Percentiles rank a stretch among this genome's conserved stretches.
Evolutionary conservation across 1,284 basidiomycete genomes (phyloP).

Genomic region (Macrocystidia cucumis): DNA sequence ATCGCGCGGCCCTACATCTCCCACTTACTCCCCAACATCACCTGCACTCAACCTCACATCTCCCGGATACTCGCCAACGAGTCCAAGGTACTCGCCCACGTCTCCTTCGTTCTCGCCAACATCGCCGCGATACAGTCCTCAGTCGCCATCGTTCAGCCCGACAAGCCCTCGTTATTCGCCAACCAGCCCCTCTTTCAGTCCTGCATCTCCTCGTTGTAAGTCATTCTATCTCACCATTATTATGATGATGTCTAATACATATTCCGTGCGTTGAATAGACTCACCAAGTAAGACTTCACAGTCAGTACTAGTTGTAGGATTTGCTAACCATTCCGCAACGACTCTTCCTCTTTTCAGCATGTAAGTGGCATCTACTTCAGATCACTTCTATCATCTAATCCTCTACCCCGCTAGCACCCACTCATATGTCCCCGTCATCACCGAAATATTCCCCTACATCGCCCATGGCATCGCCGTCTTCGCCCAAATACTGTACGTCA

Average conservation of each 20-base stretch:
- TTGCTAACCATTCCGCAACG: conserved; percentile 14
- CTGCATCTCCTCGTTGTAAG: conserved; percentile 79
- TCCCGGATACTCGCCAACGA: conserved; percentile 84
- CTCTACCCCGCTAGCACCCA: conserved; percentile 41
- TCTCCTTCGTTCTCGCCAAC: conserved; percentile 85
- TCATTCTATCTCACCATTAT: conserved; percentile 13
- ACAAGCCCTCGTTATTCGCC: conserved; percentile 82
- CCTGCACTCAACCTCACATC: conserved; percentile 75
- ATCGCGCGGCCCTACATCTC: conserved; percentile 62
- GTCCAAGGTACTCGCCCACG: conserved; percentile 80
- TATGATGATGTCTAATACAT: conserved; percentile 16
- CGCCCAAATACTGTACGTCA: conserved; percentile 80
- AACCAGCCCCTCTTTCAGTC: conserved; percentile 81
- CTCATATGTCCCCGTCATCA: conserved; percentile 76
- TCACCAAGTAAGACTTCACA: conserved; percentile 61
- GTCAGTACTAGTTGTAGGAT: conserved; percentile 10
- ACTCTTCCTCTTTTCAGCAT: conserved; percentile 35
- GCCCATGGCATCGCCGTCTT: conserved; percentile 72
- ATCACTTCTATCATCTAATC: conserved; percentile 8
- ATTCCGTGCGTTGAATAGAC: conserved; percentile 28
- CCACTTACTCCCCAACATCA: conserved; percentile 83
- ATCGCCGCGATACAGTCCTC: conserved; percentile 74
- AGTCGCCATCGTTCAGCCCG: conserved; percentile 81
- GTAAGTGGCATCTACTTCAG: conserved; percentile 28
- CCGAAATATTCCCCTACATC: conserved; percentile 84